phyloP scores from a whole-genome alignment of 805 yeast species.

The Metschnikowia borealis region DNA sequence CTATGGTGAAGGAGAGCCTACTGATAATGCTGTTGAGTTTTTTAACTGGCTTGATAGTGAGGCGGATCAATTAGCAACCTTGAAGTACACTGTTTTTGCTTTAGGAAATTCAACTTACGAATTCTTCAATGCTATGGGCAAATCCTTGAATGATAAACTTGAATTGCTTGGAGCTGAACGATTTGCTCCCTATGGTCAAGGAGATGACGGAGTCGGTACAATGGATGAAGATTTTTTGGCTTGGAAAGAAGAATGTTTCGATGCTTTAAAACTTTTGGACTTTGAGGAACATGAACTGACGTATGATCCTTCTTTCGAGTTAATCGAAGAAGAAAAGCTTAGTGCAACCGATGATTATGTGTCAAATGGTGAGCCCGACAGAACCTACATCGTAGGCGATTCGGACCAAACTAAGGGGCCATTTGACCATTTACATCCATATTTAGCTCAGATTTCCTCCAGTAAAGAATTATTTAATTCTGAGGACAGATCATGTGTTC shows the following conservation, averaged over 20 bases:
- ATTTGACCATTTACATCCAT: constrained; percentile 78
- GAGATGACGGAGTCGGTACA: constrained; percentile 93
- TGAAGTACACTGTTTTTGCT: constrained; percentile 78
- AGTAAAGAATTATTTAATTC: constrained; percentile 71
- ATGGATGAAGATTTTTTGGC: constrained; percentile 91
- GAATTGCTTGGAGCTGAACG: constrained; percentile 65
- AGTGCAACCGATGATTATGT: constrained; percentile 29
- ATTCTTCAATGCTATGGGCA: constrained; percentile 80
- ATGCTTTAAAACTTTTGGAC: constrained; percentile 57
- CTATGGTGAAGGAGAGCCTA: constrained; percentile 98
- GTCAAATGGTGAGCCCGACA: constrained; percentile 77
- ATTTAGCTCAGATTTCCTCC: constrained; percentile 58
- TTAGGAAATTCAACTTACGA: constrained; percentile 95
- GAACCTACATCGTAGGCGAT: constrained; percentile 31
- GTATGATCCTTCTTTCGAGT: constrained; percentile 66
- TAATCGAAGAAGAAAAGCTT: constrained; percentile 33
- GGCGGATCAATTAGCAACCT: constrained; percentile 48
- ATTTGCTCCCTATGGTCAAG: constrained; percentile 79
- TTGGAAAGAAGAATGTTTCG: constrained; percentile 84
- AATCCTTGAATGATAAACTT: constrained; percentile 50
- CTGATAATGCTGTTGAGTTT: constrained; percentile 87
- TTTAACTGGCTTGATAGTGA: constrained; percentile 61
- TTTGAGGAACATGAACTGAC: constrained; percentile 76
- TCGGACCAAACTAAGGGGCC: constrained; percentile 58
- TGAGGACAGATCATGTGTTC: constrained; percentile 73